Conservation (phyloP, 2,329 filamentous ascomycete genomes). For the Colletotrichum somersetense region DNA sequence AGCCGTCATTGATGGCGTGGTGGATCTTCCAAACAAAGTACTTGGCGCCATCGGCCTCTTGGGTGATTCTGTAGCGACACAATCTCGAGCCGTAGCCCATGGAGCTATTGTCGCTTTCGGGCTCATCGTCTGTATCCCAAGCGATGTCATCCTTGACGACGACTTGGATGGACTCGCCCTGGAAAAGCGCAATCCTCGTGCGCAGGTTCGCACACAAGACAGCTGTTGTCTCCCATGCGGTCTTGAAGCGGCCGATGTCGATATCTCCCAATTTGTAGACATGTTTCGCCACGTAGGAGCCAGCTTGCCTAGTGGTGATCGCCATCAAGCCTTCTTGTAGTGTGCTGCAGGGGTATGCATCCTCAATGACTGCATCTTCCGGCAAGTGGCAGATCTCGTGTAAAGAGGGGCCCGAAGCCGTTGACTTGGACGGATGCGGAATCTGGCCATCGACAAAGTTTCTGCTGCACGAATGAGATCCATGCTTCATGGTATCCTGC, state of each 20-base stretch:
- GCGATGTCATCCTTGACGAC: constrained; percentile 34
- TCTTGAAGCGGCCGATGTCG: constrained; percentile 36
- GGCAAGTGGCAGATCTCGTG: constrained; percentile 43
- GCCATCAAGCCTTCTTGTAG: constrained; percentile 54
- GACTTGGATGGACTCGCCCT: constrained; percentile 42
- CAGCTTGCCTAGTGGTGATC: constrained; percentile 44
- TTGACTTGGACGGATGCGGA: neutral
- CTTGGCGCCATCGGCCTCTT: neutral
- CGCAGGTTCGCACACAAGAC: constrained; percentile 44
- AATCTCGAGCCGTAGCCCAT: neutral
- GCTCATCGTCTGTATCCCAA: neutral
- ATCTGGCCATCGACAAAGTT: neutral
- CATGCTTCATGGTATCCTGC: constrained; percentile 36
- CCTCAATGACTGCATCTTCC: constrained; percentile 24
- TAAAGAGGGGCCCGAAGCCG: neutral
- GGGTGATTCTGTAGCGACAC: constrained; percentile 1
- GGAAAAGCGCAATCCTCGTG: constrained; percentile 44
- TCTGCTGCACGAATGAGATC: constrained; percentile 26
- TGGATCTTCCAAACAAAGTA: constrained; percentile 51
- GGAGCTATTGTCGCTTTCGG: neutral
- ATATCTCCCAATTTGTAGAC: constrained; percentile 20
- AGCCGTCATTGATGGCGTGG: constrained; percentile 50
- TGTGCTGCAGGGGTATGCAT: constrained; percentile 53
- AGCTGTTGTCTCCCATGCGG: constrained; percentile 44
- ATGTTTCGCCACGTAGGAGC: constrained; percentile 43